A percentile compares a stretch with the other conserved stretches of the same genome.
These are phyloP conservation scores for Penicillium nordicum DNA, from an alignment of 2,329 filamentous ascomycete species.

Conservation along the genomic window DNA sequence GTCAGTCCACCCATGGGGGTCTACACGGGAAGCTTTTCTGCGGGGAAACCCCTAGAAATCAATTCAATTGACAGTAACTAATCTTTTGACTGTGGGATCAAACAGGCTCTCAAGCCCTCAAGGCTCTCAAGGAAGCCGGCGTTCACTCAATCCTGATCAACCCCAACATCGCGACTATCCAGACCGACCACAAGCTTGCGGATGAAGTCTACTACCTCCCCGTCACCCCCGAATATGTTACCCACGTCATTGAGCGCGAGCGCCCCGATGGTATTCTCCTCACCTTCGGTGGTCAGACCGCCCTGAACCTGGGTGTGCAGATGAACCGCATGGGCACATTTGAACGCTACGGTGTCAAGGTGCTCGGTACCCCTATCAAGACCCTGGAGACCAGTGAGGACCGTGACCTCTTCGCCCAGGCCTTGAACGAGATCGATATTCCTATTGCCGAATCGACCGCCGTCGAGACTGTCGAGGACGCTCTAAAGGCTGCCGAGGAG, in stretches of 20 bases:
- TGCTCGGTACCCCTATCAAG: slow-evolving; percentile 90
- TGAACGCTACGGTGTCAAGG: slow-evolving; percentile 91
- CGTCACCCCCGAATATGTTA: slow-evolving; percentile 95
- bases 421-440: slow-evolving; percentile 94
- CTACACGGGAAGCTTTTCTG: slow-evolving; percentile 1
- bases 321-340: slow-evolving; percentile 96
- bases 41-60: slow-evolving; percentile 3
- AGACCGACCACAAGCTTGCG: slow-evolving; percentile 92
- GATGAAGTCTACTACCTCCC: slow-evolving; percentile 98
- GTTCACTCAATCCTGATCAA: slow-evolving; percentile 92
- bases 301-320: slow-evolving; percentile 91
- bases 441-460: slow-evolving; percentile 96
- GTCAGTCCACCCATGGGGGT: slow-evolving; percentile 2
- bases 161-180: slow-evolving; percentile 97
- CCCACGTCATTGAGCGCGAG: slow-evolving; percentile 95
- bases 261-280: slow-evolving; percentile 95
- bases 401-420: slow-evolving; percentile 91
- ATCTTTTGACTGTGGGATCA: slow-evolving; percentile 9
- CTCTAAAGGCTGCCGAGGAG: slow-evolving; percentile 76
- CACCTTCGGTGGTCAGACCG: slow-evolving; percentile 95
- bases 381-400: slow-evolving; percentile 95
- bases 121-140: slow-evolving; percentile 93
- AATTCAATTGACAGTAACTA: slow-evolving; percentile 13
- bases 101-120: slow-evolving; percentile 87
- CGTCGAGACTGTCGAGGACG: slow-evolving; percentile 86